A percentile compares a stretch with the other conserved stretches of the same genome.
Evolutionary conservation across 306 rosid genomes (phyloP).

Genomic region (Rosa multiflora): DNA sequence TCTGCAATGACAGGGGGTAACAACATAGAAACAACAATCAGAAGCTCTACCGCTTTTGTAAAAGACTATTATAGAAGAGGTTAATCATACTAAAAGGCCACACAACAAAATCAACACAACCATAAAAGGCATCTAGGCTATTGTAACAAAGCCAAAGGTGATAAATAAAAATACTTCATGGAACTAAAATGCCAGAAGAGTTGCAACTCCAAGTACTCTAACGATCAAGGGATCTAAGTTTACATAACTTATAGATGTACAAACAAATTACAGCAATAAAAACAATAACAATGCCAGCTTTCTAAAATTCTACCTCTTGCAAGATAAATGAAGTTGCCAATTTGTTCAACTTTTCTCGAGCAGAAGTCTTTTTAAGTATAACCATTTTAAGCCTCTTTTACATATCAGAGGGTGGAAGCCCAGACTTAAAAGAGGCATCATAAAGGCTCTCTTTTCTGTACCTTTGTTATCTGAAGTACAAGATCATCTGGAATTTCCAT

Average conservation of each 20-base stretch:
- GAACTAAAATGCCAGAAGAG: background rate
- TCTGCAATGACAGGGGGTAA: constrained; percentile 50
- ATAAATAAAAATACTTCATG: background rate
- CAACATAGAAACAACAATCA: constrained; percentile 21
- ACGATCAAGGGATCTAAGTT: background rate
- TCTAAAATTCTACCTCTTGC: background rate
- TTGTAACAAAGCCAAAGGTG: constrained; percentile 1
- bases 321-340: background rate
- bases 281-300: background rate
- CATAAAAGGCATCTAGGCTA: constrained; percentile 14
- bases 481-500: background rate
- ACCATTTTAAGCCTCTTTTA: background rate
- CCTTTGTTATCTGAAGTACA: background rate
- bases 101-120: constrained; percentile 8
- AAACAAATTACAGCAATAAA: background rate
- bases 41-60: constrained; percentile 15
- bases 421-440: constrained; percentile 15
- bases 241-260: background rate
- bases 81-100: background rate
- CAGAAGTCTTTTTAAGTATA: background rate
- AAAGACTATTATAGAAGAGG: background rate
- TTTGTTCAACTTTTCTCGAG: background rate
- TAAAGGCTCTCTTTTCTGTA: background rate
- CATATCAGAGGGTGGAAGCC: constrained; percentile 7
- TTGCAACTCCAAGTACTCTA: background rate